Base-by-base conservation (phyloP, 768 basidiomycete genomes). In the Serendipita indica region DNA sequence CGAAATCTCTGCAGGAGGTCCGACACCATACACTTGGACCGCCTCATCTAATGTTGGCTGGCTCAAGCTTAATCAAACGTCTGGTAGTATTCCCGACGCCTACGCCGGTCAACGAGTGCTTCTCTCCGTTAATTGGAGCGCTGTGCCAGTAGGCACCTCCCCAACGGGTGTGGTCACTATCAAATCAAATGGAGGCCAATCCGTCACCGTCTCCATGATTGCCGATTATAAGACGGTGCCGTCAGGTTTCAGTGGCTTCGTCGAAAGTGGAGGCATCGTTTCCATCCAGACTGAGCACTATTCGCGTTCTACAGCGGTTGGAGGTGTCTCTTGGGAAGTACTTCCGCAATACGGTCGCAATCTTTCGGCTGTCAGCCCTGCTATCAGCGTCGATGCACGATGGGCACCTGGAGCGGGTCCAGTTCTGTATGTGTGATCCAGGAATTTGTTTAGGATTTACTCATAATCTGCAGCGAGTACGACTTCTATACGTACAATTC, bases 281-380 rank as follows among this genome's bases (percentile, higher is more conserved):
- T 79, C 80, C 0, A 82, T 84, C 28, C 82, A 86, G 64, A 83
- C 82, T 34, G 79, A 74, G 1, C 83, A 85, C 65, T 71, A 76
- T 0, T 69, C 74, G 1, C 71, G 76, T 63, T 76, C 73, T 65
- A 71, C 70, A 1, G 65, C 77, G 3, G 78, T 79, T 3, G 68
- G 72, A 37, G 77, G 76, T 3, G 73, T 82, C 49, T 67, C 74
- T 3, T 85, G 82, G 80, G 75, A 72, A 5, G 76, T 80, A 54
- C 67, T 86, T 3, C 79, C 79, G 1, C 78, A 78, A 1, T 77
- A 81, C 57, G 83, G 83, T 3, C 71, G 76, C 10, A 82, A 80
- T 0, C 68, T 78, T 1, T 81, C 79, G 25, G 83, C 74, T 7
- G 72, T 87, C 27, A 81, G 79, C 2, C 81, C 81, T 13, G 65